Base-by-base conservation (phyloP, 495 filamentous ascomycete species). In the Tricharina praecox region DNA sequence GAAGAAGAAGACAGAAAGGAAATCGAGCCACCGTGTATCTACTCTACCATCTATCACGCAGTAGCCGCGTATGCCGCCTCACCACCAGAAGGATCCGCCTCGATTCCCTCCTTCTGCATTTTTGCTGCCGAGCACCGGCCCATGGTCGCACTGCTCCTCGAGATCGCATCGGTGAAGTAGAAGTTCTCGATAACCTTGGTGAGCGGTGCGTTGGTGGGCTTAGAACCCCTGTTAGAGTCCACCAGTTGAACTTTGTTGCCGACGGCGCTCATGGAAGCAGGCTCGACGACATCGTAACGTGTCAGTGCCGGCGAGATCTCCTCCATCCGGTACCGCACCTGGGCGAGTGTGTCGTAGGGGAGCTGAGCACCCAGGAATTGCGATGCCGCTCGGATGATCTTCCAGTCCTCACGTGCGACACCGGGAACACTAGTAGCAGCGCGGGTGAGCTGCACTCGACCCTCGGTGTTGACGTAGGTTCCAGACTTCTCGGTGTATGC, bases 401-500 rank as follows among this genome's bases (percentile, higher is more conserved):
- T 96, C 90, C 90, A 97, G 64, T 97, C 90, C 52, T 92, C 87
- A 54, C 90, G 75, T 42, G 87, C 76, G 47, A 85, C 90, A 47
- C 90, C 90, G 38, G 83, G 81, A 46, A 90, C 67, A 32, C 77
- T 78, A 20, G 84, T 87, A 2, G 90, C 90, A 16, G 81, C 79
- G 51, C 90, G 78, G 37, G 82, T 86, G 66, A 96, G 78, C 67
- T 97, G 90, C 11, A 85, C 82, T 50, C 90, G 80, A 34, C 90
- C 90, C 64, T 97, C 90, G 8, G 90, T 96, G 72, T 96, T 97
- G 66, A 97, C 73, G 51, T 88, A 96, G 11, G 90, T 97, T 23
- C 77, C 90, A n/a, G 78, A 73, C 68, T 97, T 97, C 70, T 97
- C 90, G 10, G 88, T 95, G 67, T 94, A 96, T 2, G 90, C 85